Evolutionary conservation across 2,329 filamentous ascomycete species (phyloP).

Genomic region (Talaromyces atroroseus): DNA sequence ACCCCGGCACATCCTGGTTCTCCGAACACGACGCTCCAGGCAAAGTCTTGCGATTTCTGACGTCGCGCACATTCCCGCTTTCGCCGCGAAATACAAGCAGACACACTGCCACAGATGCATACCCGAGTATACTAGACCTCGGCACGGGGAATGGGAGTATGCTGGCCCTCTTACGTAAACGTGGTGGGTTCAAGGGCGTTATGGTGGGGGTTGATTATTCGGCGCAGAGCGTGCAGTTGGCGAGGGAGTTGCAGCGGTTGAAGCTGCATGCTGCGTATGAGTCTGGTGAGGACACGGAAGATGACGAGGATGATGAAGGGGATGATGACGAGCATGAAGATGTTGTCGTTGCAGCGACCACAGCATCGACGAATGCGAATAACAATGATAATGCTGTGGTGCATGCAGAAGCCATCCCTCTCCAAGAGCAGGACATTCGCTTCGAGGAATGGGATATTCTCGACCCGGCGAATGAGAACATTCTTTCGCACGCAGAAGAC

Average conservation of each 20-base stretch:
- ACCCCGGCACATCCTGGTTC: conserved; percentile 91
- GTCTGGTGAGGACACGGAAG: conserved; percentile 18
- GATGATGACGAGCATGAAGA: conserved; percentile 25
- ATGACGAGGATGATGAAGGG: conserved; percentile 24
- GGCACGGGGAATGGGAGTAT: conserved; percentile 93
- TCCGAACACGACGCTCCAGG: conserved; percentile 83
- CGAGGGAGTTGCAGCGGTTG: conserved; percentile 53
- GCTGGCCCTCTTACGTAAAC: conserved; percentile 70
- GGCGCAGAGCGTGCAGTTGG: conserved; percentile 65
- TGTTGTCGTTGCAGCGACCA: conserved; percentile 15
- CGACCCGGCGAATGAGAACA: conserved; percentile 22
- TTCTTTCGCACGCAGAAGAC: not conserved
- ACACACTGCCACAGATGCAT: not conserved
- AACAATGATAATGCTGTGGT: not conserved
- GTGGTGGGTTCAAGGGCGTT: conserved; percentile 57
- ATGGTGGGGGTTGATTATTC: conserved; percentile 91
- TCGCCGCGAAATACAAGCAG: conserved; percentile 28
- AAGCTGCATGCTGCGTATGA: conserved; percentile 32
- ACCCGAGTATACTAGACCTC: conserved; percentile 66
- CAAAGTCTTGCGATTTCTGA: conserved; percentile 68
- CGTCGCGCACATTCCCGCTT: conserved; percentile 43
- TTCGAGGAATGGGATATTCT: conserved; percentile 65
- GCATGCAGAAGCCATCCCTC: conserved; percentile 10
- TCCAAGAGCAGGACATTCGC: conserved; percentile 23
- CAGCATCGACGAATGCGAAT: not conserved